Conservation (phyloP, 1,284 basidiomycete species). For the Moesziomyces sp. region DNA sequence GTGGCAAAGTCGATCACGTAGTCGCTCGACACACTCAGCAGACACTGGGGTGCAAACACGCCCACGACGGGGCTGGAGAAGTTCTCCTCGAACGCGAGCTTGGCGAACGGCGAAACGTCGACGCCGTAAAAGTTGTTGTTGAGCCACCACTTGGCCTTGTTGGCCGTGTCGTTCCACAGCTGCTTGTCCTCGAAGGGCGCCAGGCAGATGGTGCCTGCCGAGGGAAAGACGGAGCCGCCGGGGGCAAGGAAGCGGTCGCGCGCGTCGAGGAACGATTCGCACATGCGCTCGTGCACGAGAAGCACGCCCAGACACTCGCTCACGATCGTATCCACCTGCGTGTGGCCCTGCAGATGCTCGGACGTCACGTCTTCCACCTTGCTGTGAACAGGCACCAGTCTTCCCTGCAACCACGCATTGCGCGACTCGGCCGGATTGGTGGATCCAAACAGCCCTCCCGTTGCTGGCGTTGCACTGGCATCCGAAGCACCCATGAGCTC, state of each 20-base stretch:
- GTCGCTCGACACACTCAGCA: conserved; percentile 53
- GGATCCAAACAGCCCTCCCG: conserved; percentile 3
- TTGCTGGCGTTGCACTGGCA: conserved; percentile 4
- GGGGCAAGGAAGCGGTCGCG: conserved; percentile 70
- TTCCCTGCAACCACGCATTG: conserved; percentile 53
- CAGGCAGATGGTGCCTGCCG: conserved; percentile 70
- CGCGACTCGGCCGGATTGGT: conserved; percentile 27
- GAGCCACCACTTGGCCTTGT: conserved; percentile 68
- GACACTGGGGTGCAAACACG: conserved; percentile 52
- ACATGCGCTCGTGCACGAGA: conserved; percentile 72
- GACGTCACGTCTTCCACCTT: conserved; percentile 63
- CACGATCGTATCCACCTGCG: conserved; percentile 71
- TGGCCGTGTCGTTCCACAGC: conserved; percentile 70
- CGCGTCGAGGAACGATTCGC: conserved; percentile 71
- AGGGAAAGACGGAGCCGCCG: conserved; percentile 70
- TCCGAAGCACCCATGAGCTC: conserved; percentile 42
- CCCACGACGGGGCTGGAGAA: conserved; percentile 62
- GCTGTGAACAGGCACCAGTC: conserved; percentile 52
- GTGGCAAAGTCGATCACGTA: conserved; percentile 61
- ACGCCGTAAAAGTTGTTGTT: conserved; percentile 64
- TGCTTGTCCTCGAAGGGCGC: conserved; percentile 70
- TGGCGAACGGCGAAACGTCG: conserved; percentile 59
- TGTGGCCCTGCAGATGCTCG: conserved; percentile 32
- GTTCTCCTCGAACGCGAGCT: conserved; percentile 54
- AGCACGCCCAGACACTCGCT: conserved; percentile 72